Percentiles rank a stretch among this genome's conserved stretches.
These are phyloP conservation scores for Fusarium transvaalense DNA, from an alignment of 2,329 filamentous ascomycete species.

Conservation along the genomic window DNA sequence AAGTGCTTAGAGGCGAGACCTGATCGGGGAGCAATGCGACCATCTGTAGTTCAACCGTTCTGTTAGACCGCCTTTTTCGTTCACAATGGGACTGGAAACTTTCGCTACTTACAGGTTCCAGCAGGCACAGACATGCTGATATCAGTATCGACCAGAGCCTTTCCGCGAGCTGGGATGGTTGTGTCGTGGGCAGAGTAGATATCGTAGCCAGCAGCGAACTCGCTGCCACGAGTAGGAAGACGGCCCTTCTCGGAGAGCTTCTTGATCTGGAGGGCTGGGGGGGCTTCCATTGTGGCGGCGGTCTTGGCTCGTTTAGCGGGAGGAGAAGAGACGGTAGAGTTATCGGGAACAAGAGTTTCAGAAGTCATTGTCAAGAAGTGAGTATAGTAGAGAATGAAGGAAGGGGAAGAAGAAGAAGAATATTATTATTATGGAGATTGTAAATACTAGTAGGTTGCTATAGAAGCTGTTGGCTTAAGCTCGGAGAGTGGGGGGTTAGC, in stretches of 20 bases:
- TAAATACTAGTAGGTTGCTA: neutral
- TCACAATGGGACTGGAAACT: neutral
- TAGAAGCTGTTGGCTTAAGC: conserved; percentile 4
- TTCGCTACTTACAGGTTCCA: conserved; percentile 80
- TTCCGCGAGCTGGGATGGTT: conserved; percentile 82
- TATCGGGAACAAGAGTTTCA: conserved; percentile 55
- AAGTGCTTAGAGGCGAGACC: conserved; percentile 93
- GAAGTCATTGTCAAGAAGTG: conserved; percentile 38
- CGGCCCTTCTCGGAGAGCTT: conserved; percentile 84
- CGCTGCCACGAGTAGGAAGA: conserved; percentile 88
- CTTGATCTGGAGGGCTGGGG: conserved; percentile 83
- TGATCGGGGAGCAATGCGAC: conserved; percentile 90
- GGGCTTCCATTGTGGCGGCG: conserved; percentile 56
- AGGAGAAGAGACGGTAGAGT: conserved; percentile 72
- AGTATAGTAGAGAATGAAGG: conserved; percentile 34
- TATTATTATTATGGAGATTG: conserved; percentile 34
- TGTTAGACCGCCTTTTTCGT: conserved; percentile 5
- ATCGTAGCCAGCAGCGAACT: conserved; percentile 93
- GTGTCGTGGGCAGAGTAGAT: conserved; percentile 83
- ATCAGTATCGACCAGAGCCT: conserved; percentile 89
- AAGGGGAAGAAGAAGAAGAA: conserved; percentile 16
- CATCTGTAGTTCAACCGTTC: conserved; percentile 67
- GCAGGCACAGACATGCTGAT: conserved; percentile 91
- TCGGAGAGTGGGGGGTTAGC: neutral
- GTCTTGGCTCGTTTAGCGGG: conserved; percentile 85